Evolutionary conservation across 768 basidiomycete species (phyloP), one percentile per base, ranked within the genome.

Genomic region (Pleurotus tuber-regium): DNA sequence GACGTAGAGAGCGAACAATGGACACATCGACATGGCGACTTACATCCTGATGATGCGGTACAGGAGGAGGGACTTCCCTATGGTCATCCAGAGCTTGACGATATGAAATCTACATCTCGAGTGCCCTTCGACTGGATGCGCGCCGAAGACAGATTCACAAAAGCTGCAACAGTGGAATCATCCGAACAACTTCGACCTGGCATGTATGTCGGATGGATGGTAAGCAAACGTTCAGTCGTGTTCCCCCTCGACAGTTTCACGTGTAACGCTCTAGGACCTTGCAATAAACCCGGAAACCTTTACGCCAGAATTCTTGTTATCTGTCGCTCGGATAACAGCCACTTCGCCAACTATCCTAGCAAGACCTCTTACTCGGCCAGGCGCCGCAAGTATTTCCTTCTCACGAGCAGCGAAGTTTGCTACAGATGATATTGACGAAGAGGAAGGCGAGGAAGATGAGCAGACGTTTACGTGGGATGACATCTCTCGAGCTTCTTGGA

Each of bases 1-100:
- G 84, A 89, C 54, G 84, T 89, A 21, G 86, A 87, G 58, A 76
- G 71, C 21, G 76, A 71, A 1, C 53, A 73, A 59, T 71, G 68
- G 66, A 47, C 54, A 16, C 55, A 59, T 30, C 29, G 36, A 38
- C 48, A 60, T 12, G 50, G 56, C 21, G 43, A 54, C 16, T 50
- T 54, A 12, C n/a, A n/a, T n/a, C n/a, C n/a, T n/a, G n/a, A n/a
- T n/a, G n/a, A n/a, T n/a, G n/a, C n/a, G n/a, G n/a, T n/a, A n/a
- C 52, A 47, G 23, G 31, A 36, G 35, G n/a, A n/a, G n/a, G n/a
- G n/a, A n/a, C 31, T 31, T 7, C 52, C 52, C 24, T 50, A 50
- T 2, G 49, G 25, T 24, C 26, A 50, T 24, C 25, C 36, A 6
- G 49, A 50, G 16, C 25, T 29, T 26, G 29, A 28, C 19, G 19